Evolutionary conservation across 2,329 filamentous ascomycete species (phyloP).

Genomic region (Graphilbum sp.): DNA sequence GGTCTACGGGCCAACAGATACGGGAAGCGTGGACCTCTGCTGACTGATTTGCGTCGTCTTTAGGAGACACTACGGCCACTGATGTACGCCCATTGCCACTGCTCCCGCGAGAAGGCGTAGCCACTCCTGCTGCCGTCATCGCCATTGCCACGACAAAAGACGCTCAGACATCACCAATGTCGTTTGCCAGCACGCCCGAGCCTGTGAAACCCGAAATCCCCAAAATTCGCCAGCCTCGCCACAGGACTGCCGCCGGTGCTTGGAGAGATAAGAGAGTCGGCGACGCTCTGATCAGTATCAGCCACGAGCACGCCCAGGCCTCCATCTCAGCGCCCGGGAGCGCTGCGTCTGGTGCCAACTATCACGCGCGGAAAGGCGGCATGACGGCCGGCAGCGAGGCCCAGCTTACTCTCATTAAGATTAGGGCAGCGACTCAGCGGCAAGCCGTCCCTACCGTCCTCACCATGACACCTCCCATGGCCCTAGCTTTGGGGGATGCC

Average conservation of each 20-base stretch:
- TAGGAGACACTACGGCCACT: too few relatives aligned
- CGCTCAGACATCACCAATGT: too few relatives aligned
- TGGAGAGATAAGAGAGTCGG: constrained; percentile 24
- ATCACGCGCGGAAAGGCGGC: constrained; percentile 14
- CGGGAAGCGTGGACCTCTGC: too few relatives aligned
- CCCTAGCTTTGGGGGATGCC: constrained; percentile 5
- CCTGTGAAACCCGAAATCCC: too few relatives aligned
- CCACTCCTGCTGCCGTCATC: too few relatives aligned
- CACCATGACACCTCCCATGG: constrained; percentile 13
- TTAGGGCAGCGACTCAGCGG: constrained; percentile 18
- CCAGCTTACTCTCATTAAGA: constrained; percentile 24
- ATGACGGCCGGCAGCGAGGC: constrained; percentile 23
- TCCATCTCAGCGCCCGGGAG: constrained; percentile 14
- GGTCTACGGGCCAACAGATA: too few relatives aligned
- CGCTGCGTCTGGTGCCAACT: background rate
- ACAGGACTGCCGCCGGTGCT: constrained; percentile 17
- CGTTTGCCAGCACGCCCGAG: too few relatives aligned
- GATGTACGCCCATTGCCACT: too few relatives aligned
- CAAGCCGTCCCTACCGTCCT: constrained; percentile 7
- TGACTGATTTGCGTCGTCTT: too few relatives aligned
- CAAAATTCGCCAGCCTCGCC: too few relatives aligned
- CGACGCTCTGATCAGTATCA: constrained; percentile 25
- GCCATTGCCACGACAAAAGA: too few relatives aligned
- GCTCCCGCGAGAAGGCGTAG: too few relatives aligned
- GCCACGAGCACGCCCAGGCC: constrained; percentile 21